Evolutionary conservation across 2,329 filamentous ascomycete species (phyloP).

Genomic region (Paraconiothyrium brasiliense): DNA sequence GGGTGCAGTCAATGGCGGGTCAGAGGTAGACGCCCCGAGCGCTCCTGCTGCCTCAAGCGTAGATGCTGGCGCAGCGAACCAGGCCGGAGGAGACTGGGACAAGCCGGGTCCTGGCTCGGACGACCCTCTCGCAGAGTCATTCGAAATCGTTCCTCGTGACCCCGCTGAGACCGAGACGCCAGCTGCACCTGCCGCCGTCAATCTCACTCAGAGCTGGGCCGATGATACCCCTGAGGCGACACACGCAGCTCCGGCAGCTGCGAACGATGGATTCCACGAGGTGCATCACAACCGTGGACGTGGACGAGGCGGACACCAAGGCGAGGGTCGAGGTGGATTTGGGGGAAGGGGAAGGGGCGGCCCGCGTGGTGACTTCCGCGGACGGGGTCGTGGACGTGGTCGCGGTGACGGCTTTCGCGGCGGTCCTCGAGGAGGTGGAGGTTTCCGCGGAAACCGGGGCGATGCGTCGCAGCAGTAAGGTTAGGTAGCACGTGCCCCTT

Average conservation of each 20-base stretch:
- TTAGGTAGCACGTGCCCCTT: slow-evolving; percentile 7
- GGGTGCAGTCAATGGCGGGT: slow-evolving; percentile 40
- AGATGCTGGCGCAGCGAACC: slow-evolving; percentile 55
- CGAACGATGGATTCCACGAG: slow-evolving; percentile 75
- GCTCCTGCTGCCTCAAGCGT: slow-evolving; percentile 51
- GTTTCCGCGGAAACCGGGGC: slow-evolving; percentile 43
- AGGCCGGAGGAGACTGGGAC: slow-evolving; percentile 75
- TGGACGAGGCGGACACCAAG: slow-evolving; percentile 58
- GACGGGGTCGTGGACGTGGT: slow-evolving; percentile 49
- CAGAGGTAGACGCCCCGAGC: slow-evolving; percentile 36
- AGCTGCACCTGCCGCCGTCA: slow-evolving; percentile 60
- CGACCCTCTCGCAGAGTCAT: slow-evolving; percentile 68
- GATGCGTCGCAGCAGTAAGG: slow-evolving; percentile 32
- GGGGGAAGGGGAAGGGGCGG: slow-evolving; percentile 62
- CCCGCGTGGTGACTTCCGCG: slow-evolving; percentile 49
- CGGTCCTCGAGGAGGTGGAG: slow-evolving; percentile 54
- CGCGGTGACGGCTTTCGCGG: slow-evolving; percentile 54
- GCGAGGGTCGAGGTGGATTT: slow-evolving; percentile 62
- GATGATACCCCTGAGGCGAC: slow-evolving; percentile 69
- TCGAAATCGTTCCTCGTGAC: slow-evolving; percentile 79
- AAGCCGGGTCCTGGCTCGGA: slow-evolving; percentile 58
- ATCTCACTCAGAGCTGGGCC: slow-evolving; percentile 80
- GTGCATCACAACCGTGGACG: slow-evolving; percentile 62
- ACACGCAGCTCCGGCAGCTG: slow-evolving; percentile 40
- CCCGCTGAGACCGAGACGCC: slow-evolving; percentile 77